Evolutionary conservation across 2,329 filamentous ascomycete genomes (phyloP).

Genomic region (Aspergillus sp.): DNA sequence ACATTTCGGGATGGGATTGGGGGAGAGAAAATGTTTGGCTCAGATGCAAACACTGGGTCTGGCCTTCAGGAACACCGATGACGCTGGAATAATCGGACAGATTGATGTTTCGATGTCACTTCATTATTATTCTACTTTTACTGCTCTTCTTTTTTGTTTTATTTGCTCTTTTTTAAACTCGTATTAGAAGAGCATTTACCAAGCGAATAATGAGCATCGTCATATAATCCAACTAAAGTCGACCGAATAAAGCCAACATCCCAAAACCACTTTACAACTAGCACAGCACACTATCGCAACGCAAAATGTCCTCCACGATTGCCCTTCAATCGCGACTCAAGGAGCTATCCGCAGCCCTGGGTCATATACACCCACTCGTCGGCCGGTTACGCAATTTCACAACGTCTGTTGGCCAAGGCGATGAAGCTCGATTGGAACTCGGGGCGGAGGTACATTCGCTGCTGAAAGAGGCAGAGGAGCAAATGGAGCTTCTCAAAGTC

Average conservation of each 20-base stretch:
- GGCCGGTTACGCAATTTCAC: constrained; percentile 55
- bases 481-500: constrained; percentile 73
- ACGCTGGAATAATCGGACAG: constrained; percentile 16
- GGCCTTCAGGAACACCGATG: constrained; percentile 21
- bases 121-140: neutral
- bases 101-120: constrained; percentile 4
- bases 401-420: constrained; percentile 60
- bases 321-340: constrained; percentile 45
- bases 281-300: too few relatives aligned
- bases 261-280: too few relatives aligned
- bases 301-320: constrained; percentile 20
- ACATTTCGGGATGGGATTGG: constrained; percentile 1
- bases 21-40: constrained; percentile 19
- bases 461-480: constrained; percentile 74
- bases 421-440: constrained; percentile 66
- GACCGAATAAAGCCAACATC: too few relatives aligned
- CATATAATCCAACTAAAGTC: too few relatives aligned
- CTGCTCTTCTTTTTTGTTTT: too few relatives aligned
- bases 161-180: neutral
- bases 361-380: constrained; percentile 51
- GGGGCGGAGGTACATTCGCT: constrained; percentile 73
- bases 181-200: too few relatives aligned
- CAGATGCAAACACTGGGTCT: constrained; percentile 22
- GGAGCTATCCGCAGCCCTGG: constrained; percentile 51
- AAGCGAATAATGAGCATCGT: too few relatives aligned